Base-by-base conservation (phyloP, 345 rosid species). In the Geranium rotundifolium region DNA sequence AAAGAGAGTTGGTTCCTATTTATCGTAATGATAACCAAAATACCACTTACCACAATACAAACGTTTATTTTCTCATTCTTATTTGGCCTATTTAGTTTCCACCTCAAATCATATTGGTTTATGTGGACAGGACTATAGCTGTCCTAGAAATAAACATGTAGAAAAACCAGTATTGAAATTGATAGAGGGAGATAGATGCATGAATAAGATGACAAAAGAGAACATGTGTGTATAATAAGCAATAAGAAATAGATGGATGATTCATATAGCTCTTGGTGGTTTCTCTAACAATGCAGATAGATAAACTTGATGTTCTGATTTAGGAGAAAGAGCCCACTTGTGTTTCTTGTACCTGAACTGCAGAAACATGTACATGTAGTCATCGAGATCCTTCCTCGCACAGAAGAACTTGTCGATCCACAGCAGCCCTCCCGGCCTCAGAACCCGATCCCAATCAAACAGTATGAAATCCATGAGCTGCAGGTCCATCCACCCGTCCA, bases 341-440 rank as follows among this genome's bases (percentile, higher is more conserved):
- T 84, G 91, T 74, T 89, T 91, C 92, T 76, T 87, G 80, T 89
- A 89, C 65, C 89, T 81, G 62, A 91, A 82, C 67, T 91, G 95
- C 76, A 85, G 75, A 69, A 89, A 87, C 96, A 87, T 89, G 75
- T 85, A 91, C 92, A 87, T 77, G 64, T 89, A 91, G 60, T 89
- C 92, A 77, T 91, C 92, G 54, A 85, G 67, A 73, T 92, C 91
- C 72, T 74, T 81, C 73, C 74, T 77, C 4, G 67, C 80, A 63
- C 96, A 92, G 49, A 85, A 89, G 80, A 92, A 89, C 62, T 82
- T 76, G 66, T 89, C 95, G 3, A 91, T 83, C 95, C 96, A 91
- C 61, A 89, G 65, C 74, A 89, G 73, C 4, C 96, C 98, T 57
- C 95, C 95, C 0, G 98, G 98, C 61, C 96, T 89, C 65, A 89